These are phyloP conservation scores for Pulveroboletus frians DNA, from an alignment of 768 basidiomycete species.

Conservation along the genomic window DNA sequence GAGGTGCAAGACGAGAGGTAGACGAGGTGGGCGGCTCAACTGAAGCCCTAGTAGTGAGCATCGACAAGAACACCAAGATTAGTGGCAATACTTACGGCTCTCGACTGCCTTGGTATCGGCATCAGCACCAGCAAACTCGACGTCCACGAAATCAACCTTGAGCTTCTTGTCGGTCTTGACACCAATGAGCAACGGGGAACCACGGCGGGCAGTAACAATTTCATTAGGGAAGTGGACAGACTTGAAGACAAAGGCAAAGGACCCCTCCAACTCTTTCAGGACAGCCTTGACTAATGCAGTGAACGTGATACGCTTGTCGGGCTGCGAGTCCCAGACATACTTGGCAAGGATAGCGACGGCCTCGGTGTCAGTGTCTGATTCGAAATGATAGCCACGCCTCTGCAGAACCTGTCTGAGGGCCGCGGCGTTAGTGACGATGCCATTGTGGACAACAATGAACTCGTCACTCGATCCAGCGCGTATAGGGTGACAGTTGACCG, in stretches of 20 bases:
- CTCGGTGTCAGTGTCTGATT: constrained; percentile 96
- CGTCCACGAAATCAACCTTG: constrained; percentile 99
- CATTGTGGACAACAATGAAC: constrained; percentile 96
- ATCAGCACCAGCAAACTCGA: constrained; percentile 83
- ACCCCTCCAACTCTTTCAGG: constrained; percentile 95
- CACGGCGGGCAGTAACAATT: constrained; percentile 92
- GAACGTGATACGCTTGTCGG: constrained; percentile 80
- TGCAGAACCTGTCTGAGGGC: constrained; percentile 90
- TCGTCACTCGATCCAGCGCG: constrained; percentile 75
- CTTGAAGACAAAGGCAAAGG: constrained; percentile 99
- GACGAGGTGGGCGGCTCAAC: constrained; percentile 51
- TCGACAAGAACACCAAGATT: not conserved
- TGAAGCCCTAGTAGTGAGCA: constrained; percentile 4
- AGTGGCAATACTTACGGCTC: constrained; percentile 32
- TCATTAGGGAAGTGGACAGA: constrained; percentile 93
- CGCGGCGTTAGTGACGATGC: constrained; percentile 91
- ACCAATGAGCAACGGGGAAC: constrained; percentile 93
- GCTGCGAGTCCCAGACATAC: constrained; percentile 93
- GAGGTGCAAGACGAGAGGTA: constrained; percentile 61
- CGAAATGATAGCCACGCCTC: constrained; percentile 92
- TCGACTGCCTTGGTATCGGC: constrained; percentile 42
- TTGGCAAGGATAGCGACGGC: constrained; percentile 94
- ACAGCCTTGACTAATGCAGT: constrained; percentile 92
- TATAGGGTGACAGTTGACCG: constrained; percentile 92
- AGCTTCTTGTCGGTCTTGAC: constrained; percentile 99